Percentiles rank a stretch among this genome's conserved stretches.
Evolutionary conservation across 2,329 filamentous ascomycete genomes (phyloP).

Genomic region (Cytospora schulzeri): DNA sequence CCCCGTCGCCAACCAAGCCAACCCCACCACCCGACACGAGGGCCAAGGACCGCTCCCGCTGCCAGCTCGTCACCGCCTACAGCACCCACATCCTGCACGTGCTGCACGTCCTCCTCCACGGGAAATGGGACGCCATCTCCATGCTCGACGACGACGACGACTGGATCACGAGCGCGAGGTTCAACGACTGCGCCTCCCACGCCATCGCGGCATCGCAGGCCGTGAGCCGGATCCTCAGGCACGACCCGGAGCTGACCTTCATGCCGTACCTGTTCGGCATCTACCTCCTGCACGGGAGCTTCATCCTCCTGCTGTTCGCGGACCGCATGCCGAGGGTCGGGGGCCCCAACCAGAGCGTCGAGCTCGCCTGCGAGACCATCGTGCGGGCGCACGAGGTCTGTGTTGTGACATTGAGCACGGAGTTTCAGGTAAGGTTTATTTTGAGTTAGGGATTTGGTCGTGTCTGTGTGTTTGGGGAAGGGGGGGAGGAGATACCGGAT

Average conservation of each 20-base stretch:
- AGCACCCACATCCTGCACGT: slow-evolving; percentile 51
- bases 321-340: slow-evolving; percentile 52
- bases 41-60: slow-evolving; percentile 35
- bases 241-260: slow-evolving; percentile 53
- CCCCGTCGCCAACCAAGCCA: background rate
- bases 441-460: no score
- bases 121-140: slow-evolving; percentile 52
- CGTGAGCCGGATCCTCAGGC: slow-evolving; percentile 47
- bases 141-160: slow-evolving; percentile 52
- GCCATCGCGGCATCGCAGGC: slow-evolving; percentile 50
- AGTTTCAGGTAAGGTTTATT: slow-evolving; percentile 45
- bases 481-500: no score
- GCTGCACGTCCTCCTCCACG: slow-evolving; percentile 49
- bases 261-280: slow-evolving; percentile 57
- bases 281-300: slow-evolving; percentile 54
- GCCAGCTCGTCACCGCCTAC: slow-evolving; percentile 48
- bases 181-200: slow-evolving; percentile 49
- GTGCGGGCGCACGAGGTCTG: slow-evolving; percentile 54
- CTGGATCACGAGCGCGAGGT: slow-evolving; percentile 50
- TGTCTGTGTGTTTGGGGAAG: no score
- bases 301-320: slow-evolving; percentile 51
- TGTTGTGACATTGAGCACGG: slow-evolving; percentile 51
- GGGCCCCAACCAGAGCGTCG: slow-evolving; percentile 47
- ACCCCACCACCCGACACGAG: background rate
- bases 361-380: slow-evolving; percentile 52